phyloP scores from a whole-genome alignment of 768 basidiomycete species.

The Arthromyces matolae region DNA sequence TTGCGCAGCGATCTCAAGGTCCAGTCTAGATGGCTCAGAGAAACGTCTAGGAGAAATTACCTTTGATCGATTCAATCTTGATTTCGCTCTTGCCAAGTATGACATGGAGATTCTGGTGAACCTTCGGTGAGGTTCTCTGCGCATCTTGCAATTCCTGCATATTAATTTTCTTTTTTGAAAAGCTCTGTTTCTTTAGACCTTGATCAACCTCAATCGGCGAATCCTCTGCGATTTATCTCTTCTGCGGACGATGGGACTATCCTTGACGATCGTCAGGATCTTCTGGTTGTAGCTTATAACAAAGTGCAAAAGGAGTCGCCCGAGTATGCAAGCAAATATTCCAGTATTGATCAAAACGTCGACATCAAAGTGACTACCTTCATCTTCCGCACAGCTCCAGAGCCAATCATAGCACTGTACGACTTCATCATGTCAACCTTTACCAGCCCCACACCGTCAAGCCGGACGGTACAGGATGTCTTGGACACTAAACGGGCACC shows the following conservation, averaged over 20 bases:
- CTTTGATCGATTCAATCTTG: constrained; percentile 74
- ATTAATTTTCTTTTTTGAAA: constrained; percentile 9
- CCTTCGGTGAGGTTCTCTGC: constrained; percentile 51
- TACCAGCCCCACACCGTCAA: constrained; percentile 6
- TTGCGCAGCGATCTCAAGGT: constrained; percentile 74
- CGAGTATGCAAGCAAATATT: constrained; percentile 73
- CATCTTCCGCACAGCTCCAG: constrained; percentile 82
- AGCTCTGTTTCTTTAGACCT: constrained; percentile 79
- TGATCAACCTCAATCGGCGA: constrained; percentile 46
- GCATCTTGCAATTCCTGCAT: background rate
- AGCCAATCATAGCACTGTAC: constrained; percentile 86
- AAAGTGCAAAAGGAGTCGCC: constrained; percentile 84
- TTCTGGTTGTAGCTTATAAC: constrained; percentile 75
- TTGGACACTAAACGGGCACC: background rate
- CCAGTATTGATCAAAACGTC: constrained; percentile 84
- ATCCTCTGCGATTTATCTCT: constrained; percentile 60
- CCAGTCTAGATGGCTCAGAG: constrained; percentile 58
- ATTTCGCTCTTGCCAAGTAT: constrained; percentile 72
- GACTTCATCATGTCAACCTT: constrained; percentile 99
- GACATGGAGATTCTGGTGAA: constrained; percentile 85
- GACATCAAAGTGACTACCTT: constrained; percentile 88
- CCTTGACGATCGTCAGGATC: constrained; percentile 48
- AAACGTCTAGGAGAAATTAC: constrained; percentile 73
- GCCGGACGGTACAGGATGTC: background rate
- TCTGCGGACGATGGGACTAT: constrained; percentile 42